Conservation (phyloP, 1,284 basidiomycete genomes). For the Psilocybe mexicana region DNA sequence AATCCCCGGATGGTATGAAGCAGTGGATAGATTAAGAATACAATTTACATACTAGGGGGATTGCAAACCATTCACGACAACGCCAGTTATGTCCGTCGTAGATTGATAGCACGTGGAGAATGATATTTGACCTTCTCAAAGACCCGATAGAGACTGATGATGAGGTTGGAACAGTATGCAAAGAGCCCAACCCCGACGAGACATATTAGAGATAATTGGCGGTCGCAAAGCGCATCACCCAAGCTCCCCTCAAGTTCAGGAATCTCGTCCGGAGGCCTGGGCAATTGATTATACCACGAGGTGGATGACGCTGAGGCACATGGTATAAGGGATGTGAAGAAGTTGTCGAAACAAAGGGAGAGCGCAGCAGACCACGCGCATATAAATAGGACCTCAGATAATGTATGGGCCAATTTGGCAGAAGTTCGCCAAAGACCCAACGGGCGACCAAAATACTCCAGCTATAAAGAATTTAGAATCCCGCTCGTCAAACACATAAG, state of each 20-base stretch:
- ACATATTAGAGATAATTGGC: constrained; percentile 73
- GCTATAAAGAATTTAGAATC: constrained; percentile 40
- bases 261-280: constrained; percentile 44
- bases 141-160: constrained; percentile 85
- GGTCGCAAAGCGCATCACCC: constrained; percentile 62
- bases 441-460: constrained; percentile 90
- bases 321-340: constrained; percentile 83
- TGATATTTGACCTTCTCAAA: constrained; percentile 83
- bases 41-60: not conserved
- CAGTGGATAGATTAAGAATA: not conserved
- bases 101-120: constrained; percentile 18
- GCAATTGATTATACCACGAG: constrained; percentile 71
- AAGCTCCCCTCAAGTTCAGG: constrained; percentile 48
- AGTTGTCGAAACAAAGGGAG: constrained; percentile 87
- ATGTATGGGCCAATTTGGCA: constrained; percentile 76
- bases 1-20: not conserved
- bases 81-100: constrained; percentile 14
- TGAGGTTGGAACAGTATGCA: constrained; percentile 78
- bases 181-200: constrained; percentile 74
- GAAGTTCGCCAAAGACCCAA: constrained; percentile 89
- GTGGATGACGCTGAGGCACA: constrained; percentile 62
- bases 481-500: constrained; percentile 5
- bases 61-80: not conserved
- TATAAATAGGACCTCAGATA: constrained; percentile 85
- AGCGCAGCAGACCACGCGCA: constrained; percentile 92